Evolutionary conservation across 2,329 filamentous ascomycete species (phyloP), one percentile per base, ranked within the genome.

Genomic region (Neopestalotiopsis sp.): DNA sequence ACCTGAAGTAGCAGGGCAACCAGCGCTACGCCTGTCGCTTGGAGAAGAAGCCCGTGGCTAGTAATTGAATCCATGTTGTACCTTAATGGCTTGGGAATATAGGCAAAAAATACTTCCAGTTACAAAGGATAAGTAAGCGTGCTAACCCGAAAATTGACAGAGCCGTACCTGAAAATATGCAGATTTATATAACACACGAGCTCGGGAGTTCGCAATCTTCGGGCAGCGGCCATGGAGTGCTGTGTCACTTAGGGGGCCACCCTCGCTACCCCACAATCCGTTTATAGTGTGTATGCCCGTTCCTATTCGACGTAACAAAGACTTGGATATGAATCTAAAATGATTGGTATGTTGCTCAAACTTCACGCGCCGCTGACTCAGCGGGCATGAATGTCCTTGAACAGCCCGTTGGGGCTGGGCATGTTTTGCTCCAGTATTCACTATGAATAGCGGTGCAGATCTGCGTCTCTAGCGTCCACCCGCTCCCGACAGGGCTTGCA

Each of bases 151-250:
- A 56, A 56, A n/a, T 56, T 56, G 24, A 56, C 49, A 56, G 49
- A 10, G 49, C 49, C 49, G 49, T 56, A 56, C 49, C 7, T n/a
- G 49, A 14, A 24, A 56, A 10, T 14, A 10, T 56, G 49, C 49
- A 56, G 9, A 14, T 56, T 56, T 56, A 56, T 56, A 56, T 56
- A 56, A 38, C 49, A 9, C 24, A 56, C 6, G 49, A 10, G 49
- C 13, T 56, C 49, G 49, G 49, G 49, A 56, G 49, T 56, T 56
- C 49, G 49, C 49, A 56, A 56, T 56, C 9, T 56, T 56, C 49
- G 49, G 49, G 49, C 49, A 10, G 49, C 24, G 49, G 17, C 49
- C 9, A n/a, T 20, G 9, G 24, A 24, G 49, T n/a, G 49, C 49
- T 14, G 14, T 24, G 17, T 14, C 24, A 56, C 9, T n/a, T 14